Evolutionary conservation across 345 rosid genomes (phyloP), one percentile per base, ranked within the genome.

Genomic region (Camelina laxa): DNA sequence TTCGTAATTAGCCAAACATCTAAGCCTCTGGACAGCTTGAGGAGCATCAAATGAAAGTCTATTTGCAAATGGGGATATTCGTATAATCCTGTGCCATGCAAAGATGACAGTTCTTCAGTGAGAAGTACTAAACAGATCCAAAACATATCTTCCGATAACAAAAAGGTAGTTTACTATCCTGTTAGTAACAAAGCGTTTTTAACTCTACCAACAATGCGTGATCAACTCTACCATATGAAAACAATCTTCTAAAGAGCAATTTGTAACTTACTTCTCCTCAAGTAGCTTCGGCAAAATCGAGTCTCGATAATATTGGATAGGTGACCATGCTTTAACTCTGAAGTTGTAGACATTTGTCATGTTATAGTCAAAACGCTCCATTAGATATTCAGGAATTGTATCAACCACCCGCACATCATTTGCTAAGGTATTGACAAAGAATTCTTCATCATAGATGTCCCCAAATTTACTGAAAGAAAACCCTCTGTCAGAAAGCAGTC

Each of bases 41-140:
- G 99, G 99, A 74, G 92, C 95, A 81, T 92, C 96, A 86, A 89
- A 88, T 44, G 99, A 96, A 72, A 96, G 87, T 71, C 99, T 87
- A 83, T 96, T 92, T 60, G 99, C 99, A 80, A 96, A 96, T 36
- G 99, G 99, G 67, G 98, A 92, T 80, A 96, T 96, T 87, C 98
- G 82, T 81, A 96, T 86, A 39, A 96, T 74, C 94, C 99, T 96
- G 93, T 41, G 47, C 60, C 75, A 78, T 69, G 67, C 13, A 80
- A 51, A 77, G 38, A 65, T n/a, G 65, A 50, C 42, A 50, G 35
- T 41, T 49, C 57, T 65, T 50, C 49, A 71, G 20, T 58, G 14
- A 70, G 21, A 77, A 47, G 30, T 14, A 36, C 75, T 47, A 64
- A 22, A 69, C 10, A 76, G 21, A 64, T 41, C 60, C 48, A 53